Base-by-base conservation (phyloP, 1,284 basidiomycete genomes). In the Stygiomarasmius scandens region DNA sequence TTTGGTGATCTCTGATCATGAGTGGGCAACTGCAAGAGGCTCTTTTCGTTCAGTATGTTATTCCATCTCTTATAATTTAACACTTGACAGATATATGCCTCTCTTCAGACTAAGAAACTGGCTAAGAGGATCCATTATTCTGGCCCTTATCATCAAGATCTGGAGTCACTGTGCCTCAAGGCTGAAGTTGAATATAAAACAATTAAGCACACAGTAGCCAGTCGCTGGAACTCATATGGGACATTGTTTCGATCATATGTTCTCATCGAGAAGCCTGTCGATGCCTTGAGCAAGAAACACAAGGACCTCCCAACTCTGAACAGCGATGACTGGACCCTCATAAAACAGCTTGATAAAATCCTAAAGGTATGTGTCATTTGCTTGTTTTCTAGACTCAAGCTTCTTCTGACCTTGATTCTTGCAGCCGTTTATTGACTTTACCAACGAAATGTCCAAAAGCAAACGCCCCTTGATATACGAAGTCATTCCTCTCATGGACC, bases 401-500 rank as follows among this genome's bases (percentile, higher is more conserved):
- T 6, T 32, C 29, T 32, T 32, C 29, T 32, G 29, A 6, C 29
- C 12, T 32, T 32, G 5, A 5, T 38, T 6, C 25, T 10, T 24
- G 29, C 52, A 53, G 48, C 48, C 16, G 54, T 59, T 27, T 38
- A 45, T 16, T 10, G 36, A 36, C 54, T 32, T 55, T 2, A 61
- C 59, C 20, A 24, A 47, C 3, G 11, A 52, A 12, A 54, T 63
- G 6, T 61, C 47, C 2, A 25, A 43, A 22, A 53, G 38, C 12
- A 24, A 47, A 11, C 32, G 47, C 25, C 61, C 61, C 14, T 41
- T 58, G 9, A 27, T 63, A 9, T 54, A 58, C 20, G 49, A 54
- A n/a, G 58, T 61, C 19, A 63, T 63, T 20, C 55, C 50, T 9
- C 38, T 56, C 45, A 61, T 61, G 29, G 54, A 63, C 32, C 22